Evolutionary conservation across 176 grass and related monocot species (phyloP).

Genomic region (Puccinellia tenuiflora): DNA sequence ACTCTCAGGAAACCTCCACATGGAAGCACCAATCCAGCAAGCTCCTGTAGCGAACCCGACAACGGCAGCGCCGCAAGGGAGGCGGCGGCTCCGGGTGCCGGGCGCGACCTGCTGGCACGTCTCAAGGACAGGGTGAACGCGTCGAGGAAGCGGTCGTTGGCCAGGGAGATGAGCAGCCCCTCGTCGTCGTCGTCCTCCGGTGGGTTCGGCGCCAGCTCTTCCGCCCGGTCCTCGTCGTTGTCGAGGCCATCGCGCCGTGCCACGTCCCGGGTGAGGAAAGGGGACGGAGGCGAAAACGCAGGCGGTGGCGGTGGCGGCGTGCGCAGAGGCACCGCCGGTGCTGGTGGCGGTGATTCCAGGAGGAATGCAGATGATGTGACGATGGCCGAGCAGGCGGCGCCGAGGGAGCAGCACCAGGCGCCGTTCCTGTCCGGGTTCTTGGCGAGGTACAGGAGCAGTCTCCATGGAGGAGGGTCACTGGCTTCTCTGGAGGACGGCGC

Average conservation of each 20-base stretch:
- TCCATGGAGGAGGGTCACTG: slow-evolving; percentile 22
- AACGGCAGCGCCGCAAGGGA: slow-evolving; percentile 17
- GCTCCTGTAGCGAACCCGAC: slow-evolving; percentile 1
- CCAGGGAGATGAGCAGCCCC: slow-evolving; percentile 29
- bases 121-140: slow-evolving; percentile 41
- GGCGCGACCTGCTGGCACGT: slow-evolving; percentile 26
- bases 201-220: slow-evolving; percentile 17
- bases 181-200: slow-evolving; percentile 19
- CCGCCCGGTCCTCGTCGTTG: not conserved
- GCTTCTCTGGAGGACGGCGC: slow-evolving; percentile 26
- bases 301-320: not conserved
- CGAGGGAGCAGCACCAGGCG: slow-evolving; percentile 14
- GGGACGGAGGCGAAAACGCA: not conserved
- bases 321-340: not conserved
- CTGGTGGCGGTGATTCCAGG: not conserved
- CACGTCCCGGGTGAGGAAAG: slow-evolving; percentile 32
- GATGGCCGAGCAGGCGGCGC: slow-evolving; percentile 19
- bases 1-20: slow-evolving; percentile 20
- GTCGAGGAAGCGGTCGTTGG: slow-evolving; percentile 42
- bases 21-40: slow-evolving; percentile 3
- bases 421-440: slow-evolving; percentile 37
- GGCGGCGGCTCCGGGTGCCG: not conserved
- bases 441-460: slow-evolving; percentile 33
- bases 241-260: slow-evolving; percentile 25
- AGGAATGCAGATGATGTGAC: slow-evolving; percentile 18